Evolutionary conservation across 1,284 basidiomycete genomes (phyloP).

Genomic region (Moesziomyces aphidis): DNA sequence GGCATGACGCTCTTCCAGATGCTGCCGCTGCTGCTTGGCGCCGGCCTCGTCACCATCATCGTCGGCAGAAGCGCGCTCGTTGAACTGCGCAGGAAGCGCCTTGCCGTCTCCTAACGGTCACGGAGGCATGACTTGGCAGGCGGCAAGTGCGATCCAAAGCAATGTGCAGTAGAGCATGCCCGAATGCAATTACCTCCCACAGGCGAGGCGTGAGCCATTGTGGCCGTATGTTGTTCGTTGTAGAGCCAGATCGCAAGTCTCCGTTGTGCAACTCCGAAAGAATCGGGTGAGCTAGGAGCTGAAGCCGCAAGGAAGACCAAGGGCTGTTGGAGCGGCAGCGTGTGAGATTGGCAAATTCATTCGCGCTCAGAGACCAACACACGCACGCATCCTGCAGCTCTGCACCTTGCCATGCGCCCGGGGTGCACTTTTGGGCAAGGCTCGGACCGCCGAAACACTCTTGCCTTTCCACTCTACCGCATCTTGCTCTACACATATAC

Average conservation of each 20-base stretch:
- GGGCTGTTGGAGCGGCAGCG: too few species aligned
- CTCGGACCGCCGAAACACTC: neutral
- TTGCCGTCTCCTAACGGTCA: slow-evolving; percentile 27
- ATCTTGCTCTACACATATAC: neutral
- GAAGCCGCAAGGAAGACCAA: too few species aligned
- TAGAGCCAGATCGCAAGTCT: too few species aligned
- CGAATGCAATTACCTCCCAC: too few species aligned
- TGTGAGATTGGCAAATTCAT: too few species aligned
- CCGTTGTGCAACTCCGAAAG: too few species aligned
- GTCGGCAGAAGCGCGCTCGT: slow-evolving; percentile 48
- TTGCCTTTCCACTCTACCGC: neutral
- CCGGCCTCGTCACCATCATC: slow-evolving; percentile 46
- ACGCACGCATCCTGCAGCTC: neutral
- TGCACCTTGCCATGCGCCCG: neutral
- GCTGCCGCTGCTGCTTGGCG: slow-evolving; percentile 49
- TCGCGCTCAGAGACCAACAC: slow-evolving; percentile 9
- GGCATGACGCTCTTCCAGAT: slow-evolving; percentile 58
- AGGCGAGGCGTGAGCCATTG: too few species aligned
- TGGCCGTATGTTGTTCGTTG: too few species aligned
- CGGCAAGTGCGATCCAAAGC: neutral
- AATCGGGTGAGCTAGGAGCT: too few species aligned
- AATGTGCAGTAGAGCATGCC: too few species aligned
- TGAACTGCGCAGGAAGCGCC: slow-evolving; percentile 44
- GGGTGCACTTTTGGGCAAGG: neutral
- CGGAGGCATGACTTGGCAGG: neutral